Conservation (phyloP, 768 basidiomycete species). For the Tricholoma sp. region DNA sequence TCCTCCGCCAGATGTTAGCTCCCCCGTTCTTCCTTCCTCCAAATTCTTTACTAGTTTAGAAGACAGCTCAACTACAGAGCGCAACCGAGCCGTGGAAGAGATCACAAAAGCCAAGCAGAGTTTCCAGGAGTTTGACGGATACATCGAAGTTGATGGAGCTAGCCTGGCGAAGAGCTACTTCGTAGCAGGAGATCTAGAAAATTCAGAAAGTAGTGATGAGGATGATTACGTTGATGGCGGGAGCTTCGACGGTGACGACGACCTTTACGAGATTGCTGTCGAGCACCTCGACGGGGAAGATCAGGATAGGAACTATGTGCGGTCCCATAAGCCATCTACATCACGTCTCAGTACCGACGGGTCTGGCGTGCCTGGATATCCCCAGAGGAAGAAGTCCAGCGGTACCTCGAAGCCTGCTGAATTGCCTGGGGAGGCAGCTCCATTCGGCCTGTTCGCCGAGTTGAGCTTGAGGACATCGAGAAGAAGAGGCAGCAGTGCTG, state of each 20-base stretch:
- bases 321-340: slow-evolving; percentile 19
- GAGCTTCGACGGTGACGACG: slow-evolving; percentile 23
- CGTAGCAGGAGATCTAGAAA: slow-evolving; percentile 43
- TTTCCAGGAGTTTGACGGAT: slow-evolving; percentile 61
- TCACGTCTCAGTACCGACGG: not conserved
- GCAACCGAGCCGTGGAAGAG: slow-evolving; percentile 63
- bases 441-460: slow-evolving; percentile 71
- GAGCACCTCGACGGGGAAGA: slow-evolving; percentile 38
- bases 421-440: slow-evolving; percentile 56
- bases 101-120: slow-evolving; percentile 68
- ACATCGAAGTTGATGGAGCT: slow-evolving; percentile 58
- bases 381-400: not conserved
- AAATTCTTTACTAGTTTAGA: slow-evolving; percentile 25
- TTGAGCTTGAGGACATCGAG: slow-evolving; percentile 45
- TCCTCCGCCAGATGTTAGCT: slow-evolving; percentile 24
- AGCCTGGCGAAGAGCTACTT: slow-evolving; percentile 47
- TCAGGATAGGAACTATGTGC: slow-evolving; percentile 16
- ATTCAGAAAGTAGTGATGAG: slow-evolving; percentile 34
- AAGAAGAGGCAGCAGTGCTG: slow-evolving; percentile 30
- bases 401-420: slow-evolving; percentile 25
- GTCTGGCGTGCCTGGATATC: not conserved
- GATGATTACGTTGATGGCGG: slow-evolving; percentile 32
- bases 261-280: slow-evolving; percentile 37
- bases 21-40: slow-evolving; percentile 36
- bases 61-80: slow-evolving; percentile 20